Conservation (phyloP, 2,329 filamentous ascomycete genomes). For the Phialocephala subalpina region DNA sequence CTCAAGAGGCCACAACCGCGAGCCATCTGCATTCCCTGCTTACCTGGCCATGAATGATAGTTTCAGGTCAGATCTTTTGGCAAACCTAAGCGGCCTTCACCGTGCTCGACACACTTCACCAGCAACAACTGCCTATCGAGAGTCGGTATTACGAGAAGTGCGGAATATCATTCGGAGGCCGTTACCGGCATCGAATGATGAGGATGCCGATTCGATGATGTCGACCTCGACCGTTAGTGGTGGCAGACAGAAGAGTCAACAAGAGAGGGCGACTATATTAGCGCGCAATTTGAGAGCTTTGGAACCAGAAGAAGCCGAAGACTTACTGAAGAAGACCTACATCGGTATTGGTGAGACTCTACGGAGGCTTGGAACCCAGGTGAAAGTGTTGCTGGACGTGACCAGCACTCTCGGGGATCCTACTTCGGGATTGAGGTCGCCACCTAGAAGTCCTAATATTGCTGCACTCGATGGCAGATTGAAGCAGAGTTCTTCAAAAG, state of each 20-base stretch:
- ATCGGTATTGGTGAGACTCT: constrained; percentile 87
- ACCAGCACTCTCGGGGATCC: constrained; percentile 67
- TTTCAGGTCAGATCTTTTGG: constrained; percentile 69
- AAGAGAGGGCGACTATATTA: constrained; percentile 89
- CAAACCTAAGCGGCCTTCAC: constrained; percentile 78
- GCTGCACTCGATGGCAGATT: constrained; percentile 38
- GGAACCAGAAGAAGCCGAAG: constrained; percentile 84
- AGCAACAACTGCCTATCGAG: constrained; percentile 85
- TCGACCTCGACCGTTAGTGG: constrained; percentile 80
- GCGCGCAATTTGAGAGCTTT: constrained; percentile 88
- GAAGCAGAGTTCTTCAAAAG: constrained; percentile 24
- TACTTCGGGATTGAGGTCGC: constrained; percentile 40
- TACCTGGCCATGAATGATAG: constrained; percentile 72
- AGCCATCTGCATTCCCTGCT: constrained; percentile 75
- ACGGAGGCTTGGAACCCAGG: constrained; percentile 84
- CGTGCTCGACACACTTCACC: constrained; percentile 80
- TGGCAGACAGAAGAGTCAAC: constrained; percentile 74
- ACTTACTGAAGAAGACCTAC: constrained; percentile 83
- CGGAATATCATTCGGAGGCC: constrained; percentile 84
- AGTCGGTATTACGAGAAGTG: constrained; percentile 85
- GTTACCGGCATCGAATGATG: constrained; percentile 90
- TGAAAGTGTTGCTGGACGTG: constrained; percentile 94
- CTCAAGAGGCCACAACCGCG: constrained; percentile 69
- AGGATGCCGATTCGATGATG: constrained; percentile 90
- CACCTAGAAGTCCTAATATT: constrained; percentile 43